Percentiles rank a stretch among this genome's conserved stretches.
Conservation (phyloP, 768 basidiomycete genomes). For the Porpolomopsis calyptriformis region DNA sequence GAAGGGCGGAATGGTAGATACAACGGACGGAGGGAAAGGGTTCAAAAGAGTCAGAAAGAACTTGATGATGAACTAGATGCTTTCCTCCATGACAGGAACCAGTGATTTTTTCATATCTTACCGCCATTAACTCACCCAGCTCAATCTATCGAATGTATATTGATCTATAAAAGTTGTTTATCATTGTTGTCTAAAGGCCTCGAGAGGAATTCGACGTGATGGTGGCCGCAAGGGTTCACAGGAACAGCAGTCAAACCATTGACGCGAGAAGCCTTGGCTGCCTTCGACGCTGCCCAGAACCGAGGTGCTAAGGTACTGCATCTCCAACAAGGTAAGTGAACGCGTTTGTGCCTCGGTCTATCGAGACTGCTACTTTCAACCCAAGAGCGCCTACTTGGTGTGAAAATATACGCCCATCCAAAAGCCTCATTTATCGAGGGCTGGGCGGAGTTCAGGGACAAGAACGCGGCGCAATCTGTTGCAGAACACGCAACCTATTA, state of each 20-base stretch:
- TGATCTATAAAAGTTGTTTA: background rate
- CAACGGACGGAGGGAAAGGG: conserved; percentile 14
- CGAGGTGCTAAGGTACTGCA: conserved; percentile 83
- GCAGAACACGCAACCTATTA: conserved; percentile 92
- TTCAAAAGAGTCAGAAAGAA: conserved; percentile 57
- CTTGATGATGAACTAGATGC: conserved; percentile 78
- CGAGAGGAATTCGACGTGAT: no score
- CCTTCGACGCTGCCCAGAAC: conserved; percentile 63
- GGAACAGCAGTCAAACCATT: conserved; percentile 63
- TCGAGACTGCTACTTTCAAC: conserved; percentile 91
- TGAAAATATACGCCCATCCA: conserved; percentile 75
- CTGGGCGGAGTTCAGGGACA: conserved; percentile 97
- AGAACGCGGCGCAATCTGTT: conserved; percentile 77
- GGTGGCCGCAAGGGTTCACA: conserved; percentile 47
- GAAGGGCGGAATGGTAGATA: conserved; percentile 9
- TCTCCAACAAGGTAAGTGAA: conserved; percentile 65
- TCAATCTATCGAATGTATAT: background rate
- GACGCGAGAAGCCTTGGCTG: conserved; percentile 63
- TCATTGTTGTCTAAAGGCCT: background rate
- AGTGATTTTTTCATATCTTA: no score
- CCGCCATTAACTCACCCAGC: no score
- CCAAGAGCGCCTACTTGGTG: conserved; percentile 79
- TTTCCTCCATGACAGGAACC: conserved; percentile 49
- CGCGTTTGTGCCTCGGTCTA: no score
- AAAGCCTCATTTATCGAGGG: conserved; percentile 87